Conservation (phyloP, 2,329 filamentous ascomycete species). For the Stachybotrys echinatus region DNA sequence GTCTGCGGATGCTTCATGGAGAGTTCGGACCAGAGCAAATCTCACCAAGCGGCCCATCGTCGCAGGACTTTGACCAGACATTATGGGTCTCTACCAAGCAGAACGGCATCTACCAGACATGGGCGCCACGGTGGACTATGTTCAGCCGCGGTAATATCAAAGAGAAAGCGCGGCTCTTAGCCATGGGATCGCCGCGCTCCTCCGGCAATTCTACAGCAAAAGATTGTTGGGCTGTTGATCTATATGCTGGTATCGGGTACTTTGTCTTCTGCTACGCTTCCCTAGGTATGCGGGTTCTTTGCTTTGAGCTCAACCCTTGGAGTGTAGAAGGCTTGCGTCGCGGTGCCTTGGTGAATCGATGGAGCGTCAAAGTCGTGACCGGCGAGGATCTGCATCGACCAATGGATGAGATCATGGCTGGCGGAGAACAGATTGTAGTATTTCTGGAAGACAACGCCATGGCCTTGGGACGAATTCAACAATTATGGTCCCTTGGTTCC, state of each 20-base stretch:
- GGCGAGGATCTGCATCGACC: constrained; percentile 30
- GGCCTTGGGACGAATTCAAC: constrained; percentile 38
- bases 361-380: constrained; percentile 52
- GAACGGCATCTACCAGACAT: constrained; percentile 75
- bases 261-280: constrained; percentile 81
- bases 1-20: constrained; percentile 66
- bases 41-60: constrained; percentile 19
- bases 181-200: constrained; percentile 27
- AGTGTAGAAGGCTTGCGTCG: constrained; percentile 76
- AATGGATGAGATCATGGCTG: constrained; percentile 30
- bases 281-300: constrained; percentile 68
- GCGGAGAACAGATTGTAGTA: constrained; percentile 54
- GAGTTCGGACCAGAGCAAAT: constrained; percentile 59
- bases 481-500: constrained; percentile 27
- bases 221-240: constrained; percentile 58
- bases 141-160: constrained; percentile 87
- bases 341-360: constrained; percentile 67
- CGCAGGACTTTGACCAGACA: constrained; percentile 55
- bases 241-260: constrained; percentile 93
- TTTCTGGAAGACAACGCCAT: constrained; percentile 64
- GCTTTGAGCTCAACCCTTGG: constrained; percentile 90
- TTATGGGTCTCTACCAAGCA: constrained; percentile 79
- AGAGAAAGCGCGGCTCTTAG: constrained; percentile 75
- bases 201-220: background rate
- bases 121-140: constrained; percentile 90